phyloP scores from a whole-genome alignment of 176 grass and related monocot species.

The Musa acuminata region DNA sequence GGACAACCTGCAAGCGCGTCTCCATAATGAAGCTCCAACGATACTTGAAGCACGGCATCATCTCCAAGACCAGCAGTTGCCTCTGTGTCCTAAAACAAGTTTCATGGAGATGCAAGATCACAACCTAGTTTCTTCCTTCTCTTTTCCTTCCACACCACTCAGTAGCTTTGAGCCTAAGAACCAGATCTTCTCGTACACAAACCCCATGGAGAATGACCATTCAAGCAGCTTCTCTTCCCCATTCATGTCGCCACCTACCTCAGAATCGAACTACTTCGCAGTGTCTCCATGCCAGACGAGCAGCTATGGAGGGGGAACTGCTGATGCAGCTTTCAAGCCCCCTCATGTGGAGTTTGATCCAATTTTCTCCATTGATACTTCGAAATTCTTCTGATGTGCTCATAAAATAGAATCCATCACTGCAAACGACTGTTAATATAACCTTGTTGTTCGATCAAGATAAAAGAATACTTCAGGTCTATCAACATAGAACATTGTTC shows the following conservation, averaged over 20 bases:
- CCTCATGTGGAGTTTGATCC: conserved; percentile 7
- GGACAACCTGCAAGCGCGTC: conserved; percentile 9
- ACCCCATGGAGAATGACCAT: background rate
- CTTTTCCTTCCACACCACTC: conserved; percentile 20
- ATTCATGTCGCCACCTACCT: conserved; percentile 11
- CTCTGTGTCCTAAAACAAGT: background rate
- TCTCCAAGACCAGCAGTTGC: background rate
- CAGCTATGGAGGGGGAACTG: background rate
- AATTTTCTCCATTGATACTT: conserved; percentile 4
- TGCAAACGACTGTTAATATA: background rate
- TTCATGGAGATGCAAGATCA: background rate
- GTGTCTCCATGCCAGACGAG: conserved; percentile 12
- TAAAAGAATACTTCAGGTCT: too few species aligned
- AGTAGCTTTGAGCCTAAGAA: background rate
- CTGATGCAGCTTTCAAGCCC: background rate
- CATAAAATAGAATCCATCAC: background rate
- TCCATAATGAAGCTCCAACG: background rate
- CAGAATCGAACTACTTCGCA: conserved; percentile 36
- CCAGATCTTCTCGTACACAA: background rate
- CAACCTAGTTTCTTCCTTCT: conserved; percentile 11
- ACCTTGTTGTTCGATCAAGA: background rate
- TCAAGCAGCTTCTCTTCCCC: conserved; percentile 16
- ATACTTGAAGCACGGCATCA: background rate
- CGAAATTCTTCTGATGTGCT: background rate
- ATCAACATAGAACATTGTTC: too few species aligned